A percentile compares a stretch with the other conserved stretches of the same genome.
These are phyloP conservation scores for Elsinoe batatas DNA, from an alignment of 2,329 filamentous ascomycete species.

Conservation along the genomic window DNA sequence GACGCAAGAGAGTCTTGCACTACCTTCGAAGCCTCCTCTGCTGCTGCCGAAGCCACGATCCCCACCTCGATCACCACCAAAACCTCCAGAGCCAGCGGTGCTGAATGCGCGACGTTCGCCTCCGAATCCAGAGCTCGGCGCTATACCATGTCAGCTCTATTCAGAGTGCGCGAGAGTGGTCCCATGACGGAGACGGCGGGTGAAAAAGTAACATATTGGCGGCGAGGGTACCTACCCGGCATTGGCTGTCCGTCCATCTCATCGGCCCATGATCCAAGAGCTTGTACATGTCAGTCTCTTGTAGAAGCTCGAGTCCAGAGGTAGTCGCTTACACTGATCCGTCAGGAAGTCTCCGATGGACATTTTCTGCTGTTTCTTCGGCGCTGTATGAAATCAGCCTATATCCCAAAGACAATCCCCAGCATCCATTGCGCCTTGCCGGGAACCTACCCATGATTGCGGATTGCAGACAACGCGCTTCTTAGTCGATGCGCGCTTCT, in stretches of 20 bases:
- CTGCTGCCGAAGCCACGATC: conserved; percentile 15
- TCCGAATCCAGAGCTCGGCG: conserved; percentile 9
- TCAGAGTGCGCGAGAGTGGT: background rate
- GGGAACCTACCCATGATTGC: conserved; percentile 47
- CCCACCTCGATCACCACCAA: conserved; percentile 10
- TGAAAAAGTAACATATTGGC: background rate
- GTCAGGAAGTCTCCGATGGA: conserved; percentile 91
- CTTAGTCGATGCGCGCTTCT: conserved; percentile 14
- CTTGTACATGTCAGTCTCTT: conserved; percentile 35
- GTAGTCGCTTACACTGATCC: conserved; percentile 63
- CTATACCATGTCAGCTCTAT: background rate
- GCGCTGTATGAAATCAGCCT: conserved; percentile 48
- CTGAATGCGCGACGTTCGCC: conserved; percentile 36
- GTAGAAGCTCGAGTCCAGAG: conserved; percentile 18
- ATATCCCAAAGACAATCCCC: background rate
- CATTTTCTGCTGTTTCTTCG: conserved; percentile 93
- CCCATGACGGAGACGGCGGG: too few species aligned
- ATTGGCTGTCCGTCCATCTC: conserved; percentile 63
- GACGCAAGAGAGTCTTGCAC: background rate
- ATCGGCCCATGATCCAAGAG: conserved; percentile 91
- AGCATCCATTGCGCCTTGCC: background rate
- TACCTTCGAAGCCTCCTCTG: conserved; percentile 26
- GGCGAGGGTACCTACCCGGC: conserved; percentile 17
- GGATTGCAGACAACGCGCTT: conserved; percentile 19
- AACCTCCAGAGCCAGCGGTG: conserved; percentile 18